These are phyloP conservation scores for Arabis alpina DNA, from an alignment of 345 rosid genomes.

Conservation along the genomic window DNA sequence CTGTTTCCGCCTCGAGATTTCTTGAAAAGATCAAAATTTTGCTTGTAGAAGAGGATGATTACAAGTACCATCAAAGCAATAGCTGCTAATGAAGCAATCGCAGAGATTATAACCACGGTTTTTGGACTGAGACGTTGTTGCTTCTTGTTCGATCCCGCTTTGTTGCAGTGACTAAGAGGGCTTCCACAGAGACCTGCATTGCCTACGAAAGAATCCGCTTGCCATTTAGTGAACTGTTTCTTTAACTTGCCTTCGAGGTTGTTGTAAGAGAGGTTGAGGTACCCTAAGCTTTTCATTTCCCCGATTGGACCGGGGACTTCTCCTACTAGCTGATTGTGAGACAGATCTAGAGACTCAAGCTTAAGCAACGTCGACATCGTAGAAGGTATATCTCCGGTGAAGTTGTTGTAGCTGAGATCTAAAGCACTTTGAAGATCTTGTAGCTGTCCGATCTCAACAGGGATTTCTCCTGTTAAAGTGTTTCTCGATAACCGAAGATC, in stretches of 20 bases:
- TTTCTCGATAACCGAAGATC: constrained; percentile 79
- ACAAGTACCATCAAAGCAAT: constrained; percentile 58
- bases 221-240: constrained; percentile 72
- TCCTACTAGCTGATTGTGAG: constrained; percentile 69
- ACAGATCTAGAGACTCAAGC: constrained; percentile 73
- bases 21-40: constrained; percentile 47
- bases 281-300: constrained; percentile 74
- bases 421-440: constrained; percentile 81
- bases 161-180: constrained; percentile 63
- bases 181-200: constrained; percentile 75
- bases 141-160: constrained; percentile 30
- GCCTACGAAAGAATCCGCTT: constrained; percentile 64
- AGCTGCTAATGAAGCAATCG: constrained; percentile 59
- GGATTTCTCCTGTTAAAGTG: constrained; percentile 63
- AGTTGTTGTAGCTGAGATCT: constrained; percentile 70
- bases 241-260: constrained; percentile 65
- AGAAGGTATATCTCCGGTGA: constrained; percentile 65
- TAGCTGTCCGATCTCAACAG: constrained; percentile 68
- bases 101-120: constrained; percentile 60
- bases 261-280: constrained; percentile 77
- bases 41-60: constrained; percentile 49
- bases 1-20: constrained; percentile 47
- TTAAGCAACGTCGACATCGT: constrained; percentile 68
- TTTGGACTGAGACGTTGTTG: constrained; percentile 49
- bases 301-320: constrained; percentile 63